phyloP scores from a whole-genome alignment of 2,329 filamentous ascomycete species.

The Epicoccum nigrum region DNA sequence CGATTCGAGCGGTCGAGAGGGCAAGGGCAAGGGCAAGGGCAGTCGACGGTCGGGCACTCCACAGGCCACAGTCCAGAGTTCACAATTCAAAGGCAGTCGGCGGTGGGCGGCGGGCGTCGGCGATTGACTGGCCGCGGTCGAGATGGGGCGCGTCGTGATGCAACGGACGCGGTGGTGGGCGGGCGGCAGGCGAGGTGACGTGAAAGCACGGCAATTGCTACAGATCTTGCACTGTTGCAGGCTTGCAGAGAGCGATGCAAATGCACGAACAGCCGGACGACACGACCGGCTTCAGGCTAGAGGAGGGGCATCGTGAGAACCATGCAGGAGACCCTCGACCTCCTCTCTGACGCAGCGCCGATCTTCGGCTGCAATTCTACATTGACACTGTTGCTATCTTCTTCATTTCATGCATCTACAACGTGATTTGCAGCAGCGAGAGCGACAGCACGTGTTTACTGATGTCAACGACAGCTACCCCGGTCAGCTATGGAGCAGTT shows the following conservation, averaged over 20 bases:
- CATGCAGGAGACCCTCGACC: constrained; percentile 1
- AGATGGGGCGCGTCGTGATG: background rate
- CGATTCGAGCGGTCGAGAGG: background rate
- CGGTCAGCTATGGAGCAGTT: constrained; percentile 13
- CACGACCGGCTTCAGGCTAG: constrained; percentile 3
- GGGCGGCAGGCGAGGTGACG: background rate
- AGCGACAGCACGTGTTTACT: background rate
- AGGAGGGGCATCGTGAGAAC: constrained; percentile 16
- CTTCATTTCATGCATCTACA: too few relatives aligned
- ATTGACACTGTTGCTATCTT: background rate
- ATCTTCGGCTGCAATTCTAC: constrained; percentile 8
- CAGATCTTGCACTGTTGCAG: background rate
- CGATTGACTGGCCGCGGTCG: background rate
- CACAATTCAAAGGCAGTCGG: background rate
- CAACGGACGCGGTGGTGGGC: background rate
- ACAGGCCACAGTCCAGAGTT: too few relatives aligned
- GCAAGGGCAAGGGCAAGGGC: too few relatives aligned
- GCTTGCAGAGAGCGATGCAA: too few relatives aligned
- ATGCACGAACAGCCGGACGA: constrained; percentile 1
- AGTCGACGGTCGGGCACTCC: too few relatives aligned
- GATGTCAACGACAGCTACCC: constrained; percentile 6
- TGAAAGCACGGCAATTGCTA: background rate
- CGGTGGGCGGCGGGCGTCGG: constrained; percentile 3
- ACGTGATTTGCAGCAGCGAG: too few relatives aligned
- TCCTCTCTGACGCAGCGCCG: background rate